Base-by-base conservation (phyloP, 2,329 filamentous ascomycete genomes). In the Aspergillus sp. region DNA sequence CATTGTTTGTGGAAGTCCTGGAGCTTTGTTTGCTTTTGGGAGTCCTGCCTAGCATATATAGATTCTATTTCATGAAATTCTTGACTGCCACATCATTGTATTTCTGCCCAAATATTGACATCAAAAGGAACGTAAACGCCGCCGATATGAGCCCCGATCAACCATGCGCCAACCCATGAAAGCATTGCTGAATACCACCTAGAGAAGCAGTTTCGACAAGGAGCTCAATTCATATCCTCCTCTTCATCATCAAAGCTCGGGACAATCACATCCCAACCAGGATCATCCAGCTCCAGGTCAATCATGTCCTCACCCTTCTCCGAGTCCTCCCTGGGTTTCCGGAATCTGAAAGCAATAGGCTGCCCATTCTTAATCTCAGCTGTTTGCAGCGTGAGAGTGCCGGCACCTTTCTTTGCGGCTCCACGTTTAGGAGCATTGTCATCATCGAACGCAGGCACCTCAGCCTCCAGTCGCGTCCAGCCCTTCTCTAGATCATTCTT, bases 401-500 rank as follows among this genome's bases (percentile, higher is more conserved):
- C 62, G 13, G 63, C 50, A 4, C 58, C 54, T 23, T 69, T 74
- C 17, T 74, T 76, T 12, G 68, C 71, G 15, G 69, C 66, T 5
- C 63, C 67, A 45, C 72, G 69, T 58, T 63, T 65, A 49, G 68
- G 70, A 8, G 61, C 61, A 36, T 71, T 70, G 25, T 65, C 62
- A 32, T 69, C 67, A 23, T 62, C 65, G 17, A 70, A 59, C 15
- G 72, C 69, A 41, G 70, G 59, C 56, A 68, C 66, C 9, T 74
- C 70, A 13, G 73, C 68, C 45, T 76, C 71, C 17, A 85, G 64
- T 48, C 72, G 72, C 23, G 73, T 72, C 82, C 82, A 85, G 48
- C 83, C 83, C 66, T 81, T 81, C 19, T 74, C 75, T 5, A 76
- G 65, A 60, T 85, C 82, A 59, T 80, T 79, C 38, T 70, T 72